These are phyloP conservation scores for Penium margaritaceum DNA, from an alignment of 139 green algal genomes.

Conservation along the genomic window DNA sequence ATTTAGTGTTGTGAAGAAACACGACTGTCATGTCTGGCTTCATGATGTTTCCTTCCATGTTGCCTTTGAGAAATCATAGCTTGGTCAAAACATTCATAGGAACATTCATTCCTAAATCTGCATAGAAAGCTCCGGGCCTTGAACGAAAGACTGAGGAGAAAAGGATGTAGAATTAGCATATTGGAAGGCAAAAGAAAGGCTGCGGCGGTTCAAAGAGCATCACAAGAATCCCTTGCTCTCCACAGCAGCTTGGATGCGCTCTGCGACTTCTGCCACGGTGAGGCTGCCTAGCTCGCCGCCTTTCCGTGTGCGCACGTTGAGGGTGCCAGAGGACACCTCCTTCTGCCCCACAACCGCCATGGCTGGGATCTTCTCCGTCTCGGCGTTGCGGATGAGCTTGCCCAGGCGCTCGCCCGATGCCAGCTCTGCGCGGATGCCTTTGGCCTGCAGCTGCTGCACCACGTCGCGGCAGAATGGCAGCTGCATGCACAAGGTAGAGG, in stretches of 20 bases:
- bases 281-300: conserved; percentile 39
- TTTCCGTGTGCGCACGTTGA: conserved; percentile 42
- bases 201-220: too few species aligned
- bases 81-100: too few species aligned
- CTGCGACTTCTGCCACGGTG: conserved; percentile 37
- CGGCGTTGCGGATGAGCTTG: conserved; percentile 56
- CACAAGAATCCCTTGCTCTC: conserved; percentile 1
- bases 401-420: conserved; percentile 40
- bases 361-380: conserved; percentile 51
- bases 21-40: too few species aligned
- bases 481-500: not conserved
- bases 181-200: too few species aligned
- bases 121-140: too few species aligned
- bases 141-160: too few species aligned
- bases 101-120: too few species aligned
- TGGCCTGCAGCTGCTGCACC: conserved; percentile 52
- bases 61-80: too few species aligned
- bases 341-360: conserved; percentile 48
- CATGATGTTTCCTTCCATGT: too few species aligned
- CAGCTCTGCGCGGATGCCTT: conserved; percentile 46
- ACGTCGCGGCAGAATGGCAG: conserved; percentile 62
- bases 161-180: too few species aligned
- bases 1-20: too few species aligned
- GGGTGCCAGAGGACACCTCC: conserved; percentile 27
- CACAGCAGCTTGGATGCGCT: conserved; percentile 21